These are phyloP conservation scores for Stephania japonica DNA, from an alignment of 164 flowering plant genomes.

Conservation along the genomic window DNA sequence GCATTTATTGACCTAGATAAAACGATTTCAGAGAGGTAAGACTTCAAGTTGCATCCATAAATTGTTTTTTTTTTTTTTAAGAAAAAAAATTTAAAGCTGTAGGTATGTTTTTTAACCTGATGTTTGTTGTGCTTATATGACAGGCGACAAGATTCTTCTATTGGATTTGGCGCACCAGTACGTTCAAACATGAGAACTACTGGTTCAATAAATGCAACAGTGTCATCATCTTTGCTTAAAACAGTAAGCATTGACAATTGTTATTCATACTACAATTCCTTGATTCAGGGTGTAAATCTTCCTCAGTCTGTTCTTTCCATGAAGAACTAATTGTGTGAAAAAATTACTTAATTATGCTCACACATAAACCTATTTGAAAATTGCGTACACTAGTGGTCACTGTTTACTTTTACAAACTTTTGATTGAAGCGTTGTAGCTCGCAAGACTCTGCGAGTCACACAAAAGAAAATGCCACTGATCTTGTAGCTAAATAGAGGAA, in stretches of 20 bases:
- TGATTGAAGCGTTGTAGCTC: too few relatives aligned
- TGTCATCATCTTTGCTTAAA: conserved; percentile 77
- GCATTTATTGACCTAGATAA: conserved; percentile 92
- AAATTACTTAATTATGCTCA: too few relatives aligned
- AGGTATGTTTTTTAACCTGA: conserved; percentile 11
- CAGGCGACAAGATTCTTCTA: conserved; percentile 96
- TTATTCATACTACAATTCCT: neutral
- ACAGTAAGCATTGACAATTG: conserved; percentile 49
- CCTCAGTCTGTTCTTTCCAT: too few relatives aligned
- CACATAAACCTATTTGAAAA: too few relatives aligned
- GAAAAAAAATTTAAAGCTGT: neutral
- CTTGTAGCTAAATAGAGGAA: too few relatives aligned
- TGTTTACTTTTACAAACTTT: too few relatives aligned
- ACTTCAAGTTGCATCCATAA: neutral
- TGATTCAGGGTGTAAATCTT: too few relatives aligned
- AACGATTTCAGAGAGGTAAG: conserved; percentile 88
- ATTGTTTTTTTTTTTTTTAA: neutral
- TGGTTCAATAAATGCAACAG: conserved; percentile 52
- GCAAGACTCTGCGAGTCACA: too few relatives aligned
- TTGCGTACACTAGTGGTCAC: too few relatives aligned
- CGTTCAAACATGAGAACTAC: conserved; percentile 86
- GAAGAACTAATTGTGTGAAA: too few relatives aligned
- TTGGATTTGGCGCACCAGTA: conserved; percentile 95
- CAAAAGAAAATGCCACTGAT: too few relatives aligned
- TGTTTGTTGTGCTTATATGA: conserved; percentile 6